Base-by-base conservation (phyloP, 371 early-diverging fungal species). In the Paraphysoderma sedebokerense region DNA sequence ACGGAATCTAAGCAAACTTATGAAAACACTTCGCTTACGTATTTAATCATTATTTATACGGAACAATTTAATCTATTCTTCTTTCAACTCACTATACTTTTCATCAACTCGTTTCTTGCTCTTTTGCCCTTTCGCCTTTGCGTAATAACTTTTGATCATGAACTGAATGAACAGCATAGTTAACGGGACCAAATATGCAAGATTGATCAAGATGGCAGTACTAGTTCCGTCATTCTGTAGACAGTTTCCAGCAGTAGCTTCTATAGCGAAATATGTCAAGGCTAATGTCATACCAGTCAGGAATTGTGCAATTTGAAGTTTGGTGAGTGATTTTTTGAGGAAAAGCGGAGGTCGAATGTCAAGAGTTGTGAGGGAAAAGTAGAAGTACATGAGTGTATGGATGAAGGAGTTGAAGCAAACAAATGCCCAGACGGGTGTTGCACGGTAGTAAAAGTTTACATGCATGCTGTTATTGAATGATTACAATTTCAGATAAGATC, bases 351-450 rank as follows among this genome's bases (percentile, higher is more conserved):
- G 85, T 50, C 70, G 74, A 33, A 82, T 55, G 22, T 85, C 86
- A 22, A 82, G 51, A 22, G 75, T 77, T 13, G 86, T 85, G 45
- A 76, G 61, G 24, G 82, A 76, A 47, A 87, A 90, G 67, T 88
- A 89, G 41, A 65, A 60, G 63, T 90, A 90, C 90, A 90, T 90
- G 68, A 87, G 61, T 48, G 88, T 76, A 62, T 90, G 91, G 46
- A 90, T 82, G 52, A 86, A 80, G 7, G 85, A 85, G 67, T 87
- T 90, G 63, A 82, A 77, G 36, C 84, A 63, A 35, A 87, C 86
- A 58, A 87, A 87, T 54, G 85, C 77, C 72, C 84, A 85, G 58
- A 81, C 79, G 24, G 82, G 81, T 19, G 81, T 75, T 1, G 85
- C 74, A 47, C 67, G 62, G 56, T 73, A 80, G 52, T 76, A 70